Conservation (phyloP, 1,284 basidiomycete genomes). For the Austroboletus sp. region DNA sequence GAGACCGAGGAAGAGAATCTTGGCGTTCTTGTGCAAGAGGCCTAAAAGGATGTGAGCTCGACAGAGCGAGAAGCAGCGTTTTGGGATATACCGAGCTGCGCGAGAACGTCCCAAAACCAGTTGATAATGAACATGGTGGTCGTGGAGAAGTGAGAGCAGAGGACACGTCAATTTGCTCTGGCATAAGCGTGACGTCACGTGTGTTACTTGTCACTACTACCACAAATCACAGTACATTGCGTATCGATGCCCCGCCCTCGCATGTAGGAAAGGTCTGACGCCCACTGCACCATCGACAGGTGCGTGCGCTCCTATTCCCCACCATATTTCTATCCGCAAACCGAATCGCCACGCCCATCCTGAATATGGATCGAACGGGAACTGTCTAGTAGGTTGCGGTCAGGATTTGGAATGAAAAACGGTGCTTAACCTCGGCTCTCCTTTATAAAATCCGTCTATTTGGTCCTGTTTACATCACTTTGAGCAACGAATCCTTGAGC, state of each 20-base stretch:
- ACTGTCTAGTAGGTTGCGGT: conserved; percentile 72
- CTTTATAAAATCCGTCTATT: conserved; percentile 18
- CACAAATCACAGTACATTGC: not conserved
- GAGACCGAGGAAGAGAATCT: conserved; percentile 97
- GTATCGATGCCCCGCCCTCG: not conserved
- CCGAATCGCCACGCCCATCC: conserved; percentile 64
- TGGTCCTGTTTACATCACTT: conserved; percentile 31
- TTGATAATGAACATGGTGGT: conserved; percentile 76
- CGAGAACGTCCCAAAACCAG: conserved; percentile 93
- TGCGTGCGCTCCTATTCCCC: conserved; percentile 58
- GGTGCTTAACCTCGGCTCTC: too few species aligned
- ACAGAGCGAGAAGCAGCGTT: not conserved
- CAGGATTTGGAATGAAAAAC: conserved; percentile 10
- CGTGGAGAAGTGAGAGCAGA: conserved; percentile 22
- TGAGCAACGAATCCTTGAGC: conserved; percentile 47
- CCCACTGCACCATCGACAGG: conserved; percentile 51
- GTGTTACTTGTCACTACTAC: conserved; percentile 15
- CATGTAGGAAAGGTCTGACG: conserved; percentile 72
- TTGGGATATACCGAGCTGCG: conserved; percentile 71
- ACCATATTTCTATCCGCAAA: conserved; percentile 58
- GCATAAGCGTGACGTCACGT: conserved; percentile 19
- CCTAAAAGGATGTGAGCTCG: conserved; percentile 47
- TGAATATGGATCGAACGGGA: conserved; percentile 48
- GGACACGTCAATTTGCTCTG: conserved; percentile 14
- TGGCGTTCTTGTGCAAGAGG: conserved; percentile 96